These are phyloP conservation scores for Pythium rhizo-oryzae DNA, from an alignment of 352 stramenopile species.

Conservation along the genomic window DNA sequence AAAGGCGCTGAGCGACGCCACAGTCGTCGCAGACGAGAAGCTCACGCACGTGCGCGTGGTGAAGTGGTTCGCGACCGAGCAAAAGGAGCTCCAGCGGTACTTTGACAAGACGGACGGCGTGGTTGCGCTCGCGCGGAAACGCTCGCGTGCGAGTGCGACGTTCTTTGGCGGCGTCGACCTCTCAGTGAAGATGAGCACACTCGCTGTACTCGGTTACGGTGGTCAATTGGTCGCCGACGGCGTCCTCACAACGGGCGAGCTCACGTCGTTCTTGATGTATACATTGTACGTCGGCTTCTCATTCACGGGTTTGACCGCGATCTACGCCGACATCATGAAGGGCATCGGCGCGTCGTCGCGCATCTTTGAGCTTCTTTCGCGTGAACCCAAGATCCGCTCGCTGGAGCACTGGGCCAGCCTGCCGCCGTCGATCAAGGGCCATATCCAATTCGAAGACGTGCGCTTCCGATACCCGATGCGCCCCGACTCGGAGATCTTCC, in stretches of 20 bases:
- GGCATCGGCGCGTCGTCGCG: constrained; percentile 87
- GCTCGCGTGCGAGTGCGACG: constrained; percentile 73
- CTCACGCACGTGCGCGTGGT: constrained; percentile 93
- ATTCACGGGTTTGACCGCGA: constrained; percentile 88
- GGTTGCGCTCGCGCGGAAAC: constrained; percentile 62
- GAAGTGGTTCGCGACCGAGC: constrained; percentile 87
- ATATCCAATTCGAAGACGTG: constrained; percentile 88
- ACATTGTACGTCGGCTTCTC: constrained; percentile 91
- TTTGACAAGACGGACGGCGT: constrained; percentile 61
- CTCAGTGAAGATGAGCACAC: constrained; percentile 87
- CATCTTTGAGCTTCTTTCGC: constrained; percentile 92
- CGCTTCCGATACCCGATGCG: constrained; percentile 68
- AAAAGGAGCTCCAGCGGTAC: constrained; percentile 65
- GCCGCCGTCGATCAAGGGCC: constrained; percentile 44
- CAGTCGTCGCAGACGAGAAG: constrained; percentile 92
- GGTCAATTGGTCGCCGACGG: constrained; percentile 89
- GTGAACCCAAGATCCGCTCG: constrained; percentile 60
- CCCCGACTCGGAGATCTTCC: constrained; percentile 55
- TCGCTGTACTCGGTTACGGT: constrained; percentile 92
- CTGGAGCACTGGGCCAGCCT: constrained; percentile 33
- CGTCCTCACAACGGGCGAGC: constrained; percentile 83
- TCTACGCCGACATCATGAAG: constrained; percentile 92
- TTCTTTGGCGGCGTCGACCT: constrained; percentile 89
- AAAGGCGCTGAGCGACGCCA: constrained; percentile 89
- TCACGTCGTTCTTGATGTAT: constrained; percentile 95